These are phyloP conservation scores for Termitomyces sp. DNA, from an alignment of 768 basidiomycete species.

Conservation along the genomic window DNA sequence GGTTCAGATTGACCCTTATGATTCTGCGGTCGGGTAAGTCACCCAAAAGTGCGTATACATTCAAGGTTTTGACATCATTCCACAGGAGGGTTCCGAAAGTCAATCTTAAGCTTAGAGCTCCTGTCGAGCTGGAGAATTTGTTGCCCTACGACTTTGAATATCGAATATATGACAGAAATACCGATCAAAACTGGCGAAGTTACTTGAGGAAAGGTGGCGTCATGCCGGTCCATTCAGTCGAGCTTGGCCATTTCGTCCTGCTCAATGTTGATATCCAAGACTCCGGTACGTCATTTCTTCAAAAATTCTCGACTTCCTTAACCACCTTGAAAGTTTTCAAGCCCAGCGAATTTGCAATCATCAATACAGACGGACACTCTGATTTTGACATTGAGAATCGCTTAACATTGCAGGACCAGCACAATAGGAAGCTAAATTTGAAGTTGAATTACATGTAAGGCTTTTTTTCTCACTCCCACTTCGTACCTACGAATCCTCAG, in stretches of 20 bases:
- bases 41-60: background rate
- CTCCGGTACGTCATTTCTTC: conserved; percentile 53
- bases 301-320: background rate
- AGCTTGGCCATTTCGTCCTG: conserved; percentile 83
- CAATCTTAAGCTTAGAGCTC: conserved; percentile 82
- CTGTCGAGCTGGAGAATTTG: conserved; percentile 93
- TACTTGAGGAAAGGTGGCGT: conserved; percentile 91
- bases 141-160: conserved; percentile 93
- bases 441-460: conserved; percentile 87
- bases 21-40: conserved; percentile 52
- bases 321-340: conserved; percentile 62
- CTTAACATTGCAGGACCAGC: conserved; percentile 68
- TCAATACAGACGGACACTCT: conserved; percentile 89
- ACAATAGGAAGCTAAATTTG: conserved; percentile 74
- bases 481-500: conserved; percentile 25
- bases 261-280: conserved; percentile 91
- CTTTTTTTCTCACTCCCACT: background rate
- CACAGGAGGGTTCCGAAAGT: conserved; percentile 81
- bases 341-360: conserved; percentile 95
- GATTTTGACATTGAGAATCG: conserved; percentile 81
- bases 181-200: conserved; percentile 91
- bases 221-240: conserved; percentile 96
- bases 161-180: conserved; percentile 95
- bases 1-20: conserved; percentile 64
- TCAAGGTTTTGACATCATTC: background rate